A percentile compares a stretch with the other conserved stretches of the same genome.
phyloP scores from a whole-genome alignment of 148 eudicot species.

The Cornus kousa region DNA sequence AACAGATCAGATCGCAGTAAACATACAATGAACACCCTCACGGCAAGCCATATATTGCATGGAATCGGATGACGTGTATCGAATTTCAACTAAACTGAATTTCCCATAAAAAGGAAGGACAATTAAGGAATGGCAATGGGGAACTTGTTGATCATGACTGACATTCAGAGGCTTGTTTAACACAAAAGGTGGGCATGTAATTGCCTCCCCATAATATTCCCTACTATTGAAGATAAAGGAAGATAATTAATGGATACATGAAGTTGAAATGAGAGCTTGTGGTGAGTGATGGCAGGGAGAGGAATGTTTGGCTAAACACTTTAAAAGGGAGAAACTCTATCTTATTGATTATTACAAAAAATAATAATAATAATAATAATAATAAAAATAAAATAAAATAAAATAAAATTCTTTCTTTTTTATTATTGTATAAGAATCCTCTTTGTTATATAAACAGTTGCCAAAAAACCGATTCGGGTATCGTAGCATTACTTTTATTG shows the following conservation, averaged over 20 bases:
- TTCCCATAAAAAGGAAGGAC: background rate
- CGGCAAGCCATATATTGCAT: background rate
- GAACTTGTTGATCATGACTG: background rate
- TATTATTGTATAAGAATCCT: too few relatives aligned
- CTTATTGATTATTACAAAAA: too few relatives aligned
- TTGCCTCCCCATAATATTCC: background rate
- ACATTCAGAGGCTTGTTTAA: background rate
- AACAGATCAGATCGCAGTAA: background rate
- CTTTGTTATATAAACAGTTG: too few relatives aligned
- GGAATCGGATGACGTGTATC: background rate
- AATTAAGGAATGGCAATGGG: background rate
- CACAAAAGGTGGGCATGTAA: background rate
- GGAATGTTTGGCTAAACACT: background rate
- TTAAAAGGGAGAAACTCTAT: too few relatives aligned
- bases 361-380: too few relatives aligned
- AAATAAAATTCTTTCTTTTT: too few relatives aligned
- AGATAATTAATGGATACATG: background rate
- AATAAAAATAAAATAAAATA: too few relatives aligned
- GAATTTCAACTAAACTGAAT: background rate
- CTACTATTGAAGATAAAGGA: background rate
- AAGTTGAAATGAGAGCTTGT: background rate
- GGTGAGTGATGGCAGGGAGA: background rate
- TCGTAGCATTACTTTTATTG: too few relatives aligned
- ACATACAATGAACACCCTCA: background rate
- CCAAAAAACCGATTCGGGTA: too few relatives aligned